Percentiles rank a stretch among this genome's conserved stretches.
phyloP scores from a whole-genome alignment of 345 rosid genomes.

The Melaleuca alternifolia region DNA sequence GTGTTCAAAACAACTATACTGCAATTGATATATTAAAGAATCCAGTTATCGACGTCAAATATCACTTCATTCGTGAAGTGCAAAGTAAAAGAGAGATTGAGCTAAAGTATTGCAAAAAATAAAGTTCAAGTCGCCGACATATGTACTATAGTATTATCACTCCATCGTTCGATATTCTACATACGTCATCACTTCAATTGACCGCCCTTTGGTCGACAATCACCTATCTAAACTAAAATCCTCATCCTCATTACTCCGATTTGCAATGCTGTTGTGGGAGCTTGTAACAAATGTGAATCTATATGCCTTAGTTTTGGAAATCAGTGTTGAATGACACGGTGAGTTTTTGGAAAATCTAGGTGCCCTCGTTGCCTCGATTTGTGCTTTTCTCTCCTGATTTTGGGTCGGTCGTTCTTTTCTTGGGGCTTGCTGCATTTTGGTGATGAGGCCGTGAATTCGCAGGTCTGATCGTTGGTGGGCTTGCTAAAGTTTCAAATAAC shows the following conservation, averaged over 20 bases:
- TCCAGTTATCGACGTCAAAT: too few relatives aligned
- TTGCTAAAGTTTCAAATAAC: constrained; percentile 82
- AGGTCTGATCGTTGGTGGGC: constrained; percentile 88
- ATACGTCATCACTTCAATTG: too few relatives aligned
- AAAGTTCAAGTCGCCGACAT: too few relatives aligned
- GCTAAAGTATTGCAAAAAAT: too few relatives aligned
- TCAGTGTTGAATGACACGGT: constrained; percentile 98
- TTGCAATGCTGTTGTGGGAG: constrained; percentile 40
- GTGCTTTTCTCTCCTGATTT: background rate
- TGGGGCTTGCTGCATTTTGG: background rate
- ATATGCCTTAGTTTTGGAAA: constrained; percentile 96
- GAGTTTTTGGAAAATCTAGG: constrained; percentile 70
- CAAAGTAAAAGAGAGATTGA: too few relatives aligned
- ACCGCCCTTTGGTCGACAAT: too few relatives aligned
- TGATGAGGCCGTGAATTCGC: background rate
- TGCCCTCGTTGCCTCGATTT: constrained; percentile 3
- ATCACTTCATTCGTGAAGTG: too few relatives aligned
- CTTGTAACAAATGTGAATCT: constrained; percentile 91
- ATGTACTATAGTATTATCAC: too few relatives aligned
- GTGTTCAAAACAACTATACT: too few relatives aligned
- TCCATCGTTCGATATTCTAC: too few relatives aligned
- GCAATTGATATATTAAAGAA: too few relatives aligned
- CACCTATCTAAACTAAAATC: too few relatives aligned
- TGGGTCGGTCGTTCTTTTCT: background rate
- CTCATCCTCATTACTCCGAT: background rate